phyloP scores from a whole-genome alignment of 202 grass and related monocot genomes.

The Musa balbisiana region DNA sequence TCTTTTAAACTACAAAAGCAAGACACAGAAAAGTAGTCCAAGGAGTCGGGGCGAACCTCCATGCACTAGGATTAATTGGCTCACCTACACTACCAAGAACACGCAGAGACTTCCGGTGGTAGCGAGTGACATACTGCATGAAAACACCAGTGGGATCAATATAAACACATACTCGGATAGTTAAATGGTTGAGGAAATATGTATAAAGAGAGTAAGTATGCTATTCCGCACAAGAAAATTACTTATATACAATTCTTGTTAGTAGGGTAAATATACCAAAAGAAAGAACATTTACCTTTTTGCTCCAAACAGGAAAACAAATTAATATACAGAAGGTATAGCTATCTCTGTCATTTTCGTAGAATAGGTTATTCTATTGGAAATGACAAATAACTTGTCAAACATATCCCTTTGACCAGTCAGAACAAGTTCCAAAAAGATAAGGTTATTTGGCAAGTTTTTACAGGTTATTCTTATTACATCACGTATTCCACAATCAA shows the following conservation, averaged over 20 bases:
- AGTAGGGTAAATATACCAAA: too few relatives aligned
- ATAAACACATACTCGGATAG: slow-evolving; percentile 15
- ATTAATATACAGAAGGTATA: too few relatives aligned
- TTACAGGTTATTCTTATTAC: neutral
- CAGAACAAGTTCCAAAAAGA: too few relatives aligned
- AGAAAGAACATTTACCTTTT: too few relatives aligned
- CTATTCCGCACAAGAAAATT: too few relatives aligned
- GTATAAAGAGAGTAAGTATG: too few relatives aligned
- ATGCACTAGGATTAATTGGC: slow-evolving; percentile 93
- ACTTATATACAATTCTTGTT: too few relatives aligned
- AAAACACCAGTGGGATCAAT: neutral
- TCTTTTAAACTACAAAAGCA: slow-evolving; percentile 8
- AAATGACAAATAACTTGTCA: too few relatives aligned
- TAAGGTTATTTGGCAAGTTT: neutral
- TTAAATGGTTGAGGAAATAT: too few relatives aligned
- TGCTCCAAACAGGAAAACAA: neutral
- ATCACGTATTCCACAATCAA: neutral
- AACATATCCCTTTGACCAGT: too few relatives aligned
- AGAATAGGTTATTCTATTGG: neutral
- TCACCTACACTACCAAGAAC: slow-evolving; percentile 96
- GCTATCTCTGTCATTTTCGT: neutral
- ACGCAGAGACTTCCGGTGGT: slow-evolving; percentile 85
- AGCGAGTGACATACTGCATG: slow-evolving; percentile 67
- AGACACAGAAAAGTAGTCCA: slow-evolving; percentile 12
- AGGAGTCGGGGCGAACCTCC: slow-evolving; percentile 46